phyloP scores from a whole-genome alignment of 179 eudicot species.

The Beta macrorhiza region DNA sequence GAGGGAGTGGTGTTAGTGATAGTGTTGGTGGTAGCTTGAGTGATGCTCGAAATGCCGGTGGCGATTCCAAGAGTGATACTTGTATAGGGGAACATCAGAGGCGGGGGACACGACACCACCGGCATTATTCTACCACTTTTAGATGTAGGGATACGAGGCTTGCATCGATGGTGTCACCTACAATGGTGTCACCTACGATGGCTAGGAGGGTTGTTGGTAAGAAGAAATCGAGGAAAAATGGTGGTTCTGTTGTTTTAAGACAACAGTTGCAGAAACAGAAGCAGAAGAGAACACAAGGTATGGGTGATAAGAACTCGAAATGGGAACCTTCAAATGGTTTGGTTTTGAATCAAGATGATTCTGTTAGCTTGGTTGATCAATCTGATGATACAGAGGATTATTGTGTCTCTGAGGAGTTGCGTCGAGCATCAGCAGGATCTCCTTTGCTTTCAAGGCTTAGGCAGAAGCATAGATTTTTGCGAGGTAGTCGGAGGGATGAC shows the following conservation, averaged over 20 bases:
- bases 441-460: constrained; percentile 70
- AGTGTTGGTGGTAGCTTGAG: constrained; percentile 54
- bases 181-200: constrained; percentile 41
- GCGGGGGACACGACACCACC: constrained; percentile 20
- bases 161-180: constrained; percentile 39
- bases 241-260: constrained; percentile 41
- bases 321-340: constrained; percentile 34
- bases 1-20: constrained; percentile 34
- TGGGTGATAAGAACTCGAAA: constrained; percentile 36
- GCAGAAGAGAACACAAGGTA: constrained; percentile 34
- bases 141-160: constrained; percentile 42
- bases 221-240: constrained; percentile 55
- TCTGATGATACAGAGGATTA: constrained; percentile 69
- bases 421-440: constrained; percentile 51
- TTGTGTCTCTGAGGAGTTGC: constrained; percentile 63
- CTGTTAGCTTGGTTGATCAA: constrained; percentile 56
- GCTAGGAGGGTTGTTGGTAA: constrained; percentile 48
- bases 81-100: constrained; percentile 41
- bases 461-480: constrained; percentile 50
- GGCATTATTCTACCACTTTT: constrained; percentile 32
- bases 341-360: constrained; percentile 52
- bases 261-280: constrained; percentile 40
- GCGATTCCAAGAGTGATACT: constrained; percentile 71
- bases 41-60: constrained; percentile 54
- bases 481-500: constrained; percentile 63